Percentiles rank a stretch among this genome's conserved stretches.
These are phyloP conservation scores for Talaromyces thailandensis DNA, from an alignment of 495 filamentous ascomycete genomes.

Conservation along the genomic window DNA sequence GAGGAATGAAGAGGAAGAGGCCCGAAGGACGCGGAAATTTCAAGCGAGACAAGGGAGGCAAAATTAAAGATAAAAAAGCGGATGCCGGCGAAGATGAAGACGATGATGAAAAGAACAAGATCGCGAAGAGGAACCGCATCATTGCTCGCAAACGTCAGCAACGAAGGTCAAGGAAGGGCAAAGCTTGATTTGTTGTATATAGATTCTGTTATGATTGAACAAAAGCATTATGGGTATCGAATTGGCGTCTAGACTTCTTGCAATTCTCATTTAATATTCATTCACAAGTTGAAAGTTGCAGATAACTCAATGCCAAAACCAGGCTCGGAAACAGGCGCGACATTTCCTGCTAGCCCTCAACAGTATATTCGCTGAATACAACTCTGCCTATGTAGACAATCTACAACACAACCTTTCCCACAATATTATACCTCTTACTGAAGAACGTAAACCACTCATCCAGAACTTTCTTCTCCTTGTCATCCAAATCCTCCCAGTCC, in stretches of 20 bases:
- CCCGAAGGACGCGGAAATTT: constrained; percentile 19
- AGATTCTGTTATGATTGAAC: background rate
- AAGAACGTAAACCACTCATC: constrained; percentile 95
- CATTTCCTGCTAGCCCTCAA: background rate
- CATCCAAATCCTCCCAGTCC: constrained; percentile 75
- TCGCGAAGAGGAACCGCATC: constrained; percentile 53
- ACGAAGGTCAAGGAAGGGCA: constrained; percentile 41
- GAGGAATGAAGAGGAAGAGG: constrained; percentile 34
- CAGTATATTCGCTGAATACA: background rate
- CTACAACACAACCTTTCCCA: constrained; percentile 59
- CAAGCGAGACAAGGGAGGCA: constrained; percentile 7
- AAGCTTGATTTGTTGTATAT: constrained; percentile 15
- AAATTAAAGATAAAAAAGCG: constrained; percentile 6
- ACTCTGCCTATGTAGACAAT: background rate
- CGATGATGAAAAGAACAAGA: constrained; percentile 42
- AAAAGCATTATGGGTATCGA: constrained; percentile 1
- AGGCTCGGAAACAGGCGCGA: too few species aligned
- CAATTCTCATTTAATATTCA: too few species aligned
- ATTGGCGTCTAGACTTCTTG: background rate
- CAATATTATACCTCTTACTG: constrained; percentile 88
- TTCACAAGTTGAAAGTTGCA: too few species aligned
- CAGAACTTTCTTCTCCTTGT: constrained; percentile 79
- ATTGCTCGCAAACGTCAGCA: constrained; percentile 60
- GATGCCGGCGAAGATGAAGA: constrained; percentile 16
- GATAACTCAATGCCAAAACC: background rate